A percentile compares a stretch with the other conserved stretches of the same genome.
Evolutionary conservation across 2,329 filamentous ascomycete species (phyloP).

Genomic region (Massarina eburnea): DNA sequence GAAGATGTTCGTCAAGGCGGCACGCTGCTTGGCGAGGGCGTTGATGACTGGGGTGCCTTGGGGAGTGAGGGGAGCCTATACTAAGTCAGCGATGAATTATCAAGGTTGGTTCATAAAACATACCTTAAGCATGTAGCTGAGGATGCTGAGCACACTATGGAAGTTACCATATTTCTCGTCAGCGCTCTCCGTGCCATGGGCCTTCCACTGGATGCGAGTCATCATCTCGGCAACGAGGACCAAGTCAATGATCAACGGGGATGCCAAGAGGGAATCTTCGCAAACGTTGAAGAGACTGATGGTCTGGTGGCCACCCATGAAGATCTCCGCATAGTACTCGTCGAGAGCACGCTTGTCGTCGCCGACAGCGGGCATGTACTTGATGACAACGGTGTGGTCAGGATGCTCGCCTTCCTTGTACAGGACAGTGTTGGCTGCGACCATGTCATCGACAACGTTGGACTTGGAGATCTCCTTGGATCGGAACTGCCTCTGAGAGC

Average conservation of each 20-base stretch:
- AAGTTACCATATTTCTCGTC: constrained; percentile 82
- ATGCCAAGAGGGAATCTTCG: constrained; percentile 95
- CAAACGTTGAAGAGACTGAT: constrained; percentile 99
- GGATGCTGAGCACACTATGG: constrained; percentile 93
- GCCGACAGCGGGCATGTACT: constrained; percentile 98
- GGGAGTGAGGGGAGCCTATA: constrained; percentile 83
- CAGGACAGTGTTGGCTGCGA: constrained; percentile 87
- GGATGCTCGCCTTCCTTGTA: constrained; percentile 94
- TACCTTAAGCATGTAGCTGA: constrained; percentile 96
- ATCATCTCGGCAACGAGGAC: constrained; percentile 95
- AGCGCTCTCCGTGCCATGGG: constrained; percentile 51
- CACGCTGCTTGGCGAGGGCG: constrained; percentile 91
- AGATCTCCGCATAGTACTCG: constrained; percentile 99
- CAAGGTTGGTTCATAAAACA: constrained; percentile 6
- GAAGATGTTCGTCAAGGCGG: constrained; percentile 96
- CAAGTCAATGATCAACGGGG: constrained; percentile 95
- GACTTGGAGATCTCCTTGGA: constrained; percentile 99
- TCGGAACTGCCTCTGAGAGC: constrained; percentile 96
- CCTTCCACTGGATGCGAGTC: constrained; percentile 95
- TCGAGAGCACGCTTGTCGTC: constrained; percentile 99
- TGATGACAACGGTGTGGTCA: constrained; percentile 98
- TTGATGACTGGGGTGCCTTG: constrained; percentile 96
- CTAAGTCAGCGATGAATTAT: constrained; percentile 11
- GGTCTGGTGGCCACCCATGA: constrained; percentile 96
- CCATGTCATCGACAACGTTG: constrained; percentile 99